Evolutionary conservation across 2,329 filamentous ascomycete species (phyloP), one percentile per base, ranked within the genome.

Genomic region (Trichophyton verrucosum): DNA sequence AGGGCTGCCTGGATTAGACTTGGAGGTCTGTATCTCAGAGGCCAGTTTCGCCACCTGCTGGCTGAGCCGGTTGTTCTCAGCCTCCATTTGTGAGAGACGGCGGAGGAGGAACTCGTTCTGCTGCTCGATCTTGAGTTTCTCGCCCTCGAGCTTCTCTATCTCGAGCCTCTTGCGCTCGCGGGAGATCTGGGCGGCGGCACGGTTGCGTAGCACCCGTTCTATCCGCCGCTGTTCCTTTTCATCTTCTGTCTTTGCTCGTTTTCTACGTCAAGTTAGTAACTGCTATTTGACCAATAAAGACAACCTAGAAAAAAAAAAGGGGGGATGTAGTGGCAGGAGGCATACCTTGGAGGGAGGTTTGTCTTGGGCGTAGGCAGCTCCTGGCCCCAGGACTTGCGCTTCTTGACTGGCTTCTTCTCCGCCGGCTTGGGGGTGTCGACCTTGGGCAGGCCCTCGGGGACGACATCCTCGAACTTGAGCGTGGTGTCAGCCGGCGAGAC

Each of bases 191-290:
- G 94, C 94, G 53, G 94, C 94, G 62, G 91, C 89, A 66, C 94
- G 89, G 73, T 99, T 99, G 51, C 94, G 87, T 68, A 97, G 89
- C 66, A 99, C 94, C 64, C 94, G 89, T 79, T 99, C 94, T 60
- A 97, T 95, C 64, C 94, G 88, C 51, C 94, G 88, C 76, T 99
- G 94, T 77, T 97, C 94, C 78, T 99, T 99, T 76, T 99, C 94
- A 70, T 96, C 94, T 69, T 95, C 92, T 2, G 94, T 99, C 82
- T 97, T 99, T 68, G 94, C 94, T 64, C 94, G 90, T 84, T 99
- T 99, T 66, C 88, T 90, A 64, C 0, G 61, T 60, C 8, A 38
- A 13, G 38, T 60, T 60, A 63, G 61, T 40, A 57, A 13, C 20
- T 4, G 20, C 22, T 24, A 24, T 24, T 24, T 24, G 22, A 24